Evolutionary conservation across 148 eudicot genomes (phyloP), one percentile per base, ranked within the genome.

Genomic region (Diospyros lotus): DNA sequence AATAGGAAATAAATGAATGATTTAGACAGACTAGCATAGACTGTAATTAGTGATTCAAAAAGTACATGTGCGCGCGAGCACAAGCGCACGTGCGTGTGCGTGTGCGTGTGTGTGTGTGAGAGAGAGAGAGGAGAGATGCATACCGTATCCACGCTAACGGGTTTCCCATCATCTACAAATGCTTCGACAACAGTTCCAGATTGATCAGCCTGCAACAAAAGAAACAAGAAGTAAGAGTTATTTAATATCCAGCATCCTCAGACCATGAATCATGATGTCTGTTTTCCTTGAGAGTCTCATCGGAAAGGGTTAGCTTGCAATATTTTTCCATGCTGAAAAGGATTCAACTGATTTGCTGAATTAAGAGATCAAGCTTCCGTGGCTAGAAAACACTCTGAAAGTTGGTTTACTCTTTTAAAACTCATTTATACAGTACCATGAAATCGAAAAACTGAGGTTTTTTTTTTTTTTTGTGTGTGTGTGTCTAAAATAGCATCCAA

Each of bases 101-200:
- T 28, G 28, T 0, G 28, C 28, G 28, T 28, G 28, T 28, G 28
- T 28, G 28, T 28, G 28, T 0, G 28, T 28, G 28, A 28, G 2
- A 62, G 6, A 40, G 58, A 9, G n/a, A 3, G 13, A 44, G 52
- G 18, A 54, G 71, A 40, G 74, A 45, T 5, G 58, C 3, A 48
- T 68, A 86, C 89, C 81, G 58, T 74, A 64, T 83, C 89, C 68
- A 86, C 71, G 73, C 86, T 86, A 73, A 86, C 86, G 50, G 89
- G 80, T 65, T 86, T 86, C 28, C 76, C 89, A 71, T 86, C 89
- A 2, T 75, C 81, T 56, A 43, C 86, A 73, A 86, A 67, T 46
- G 83, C 68, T 59, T 86, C 89, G 17, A 77, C 81, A 59, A 86
- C 4, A 4, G 86, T 86, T 73, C 89, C 89, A 67, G 83, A 40